Evolutionary conservation across 2,329 filamentous ascomycete genomes (phyloP).

Genomic region (Aureobasidium sp.): DNA sequence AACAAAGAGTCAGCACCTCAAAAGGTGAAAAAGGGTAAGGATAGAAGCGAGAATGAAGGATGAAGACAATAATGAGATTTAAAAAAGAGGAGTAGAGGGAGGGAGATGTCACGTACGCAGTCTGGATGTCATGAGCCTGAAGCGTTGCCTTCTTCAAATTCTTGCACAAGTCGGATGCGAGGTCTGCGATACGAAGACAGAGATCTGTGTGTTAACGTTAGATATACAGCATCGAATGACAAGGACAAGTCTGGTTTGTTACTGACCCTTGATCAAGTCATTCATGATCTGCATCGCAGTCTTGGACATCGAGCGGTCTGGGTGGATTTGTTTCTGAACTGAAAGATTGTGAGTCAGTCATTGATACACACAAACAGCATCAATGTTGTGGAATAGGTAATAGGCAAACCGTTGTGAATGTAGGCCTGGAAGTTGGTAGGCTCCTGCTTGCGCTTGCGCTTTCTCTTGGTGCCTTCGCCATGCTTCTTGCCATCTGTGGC

Average conservation of each 20-base stretch:
- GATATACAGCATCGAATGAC: not conserved
- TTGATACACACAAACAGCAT: not conserved
- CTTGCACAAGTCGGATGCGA: not conserved
- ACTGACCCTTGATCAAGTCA: constrained; percentile 3
- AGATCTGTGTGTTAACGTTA: not conserved
- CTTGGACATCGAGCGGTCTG: not conserved
- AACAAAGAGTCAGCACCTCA: not conserved
- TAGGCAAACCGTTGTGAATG: not conserved
- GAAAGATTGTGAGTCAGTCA: not conserved
- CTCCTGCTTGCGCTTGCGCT: not conserved
- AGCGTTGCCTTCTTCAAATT: not conserved
- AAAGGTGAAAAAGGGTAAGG: not conserved
- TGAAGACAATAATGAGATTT: not conserved
- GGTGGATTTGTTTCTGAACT: not conserved
- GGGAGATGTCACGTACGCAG: not conserved
- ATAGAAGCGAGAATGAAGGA: not conserved
- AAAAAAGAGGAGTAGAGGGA: not conserved
- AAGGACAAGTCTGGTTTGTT: not conserved
- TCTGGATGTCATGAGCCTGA: not conserved
- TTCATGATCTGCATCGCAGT: not conserved
- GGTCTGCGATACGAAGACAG: not conserved
- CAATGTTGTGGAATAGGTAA: too few relatives aligned
- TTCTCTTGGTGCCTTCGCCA: not conserved
- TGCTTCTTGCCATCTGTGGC: constrained; percentile 41
- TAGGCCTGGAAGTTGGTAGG: not conserved